Conservation (phyloP, 257 asterid genomes). For the Eustoma russellianum region DNA sequence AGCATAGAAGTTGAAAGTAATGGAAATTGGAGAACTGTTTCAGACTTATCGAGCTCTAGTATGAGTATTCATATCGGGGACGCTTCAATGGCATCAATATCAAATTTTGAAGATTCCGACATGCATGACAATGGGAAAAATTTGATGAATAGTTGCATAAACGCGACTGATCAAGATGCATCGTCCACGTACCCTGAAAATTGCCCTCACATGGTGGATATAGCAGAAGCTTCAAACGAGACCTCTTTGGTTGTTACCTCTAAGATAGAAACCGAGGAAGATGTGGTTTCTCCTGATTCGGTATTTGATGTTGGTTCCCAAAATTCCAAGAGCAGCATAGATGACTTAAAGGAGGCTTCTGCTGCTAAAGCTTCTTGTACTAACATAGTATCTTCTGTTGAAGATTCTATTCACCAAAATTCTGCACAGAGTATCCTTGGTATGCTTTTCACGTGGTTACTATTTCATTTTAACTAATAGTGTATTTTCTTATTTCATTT, state of each 20-base stretch:
- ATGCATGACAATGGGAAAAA: conserved; percentile 28
- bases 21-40: conserved; percentile 21
- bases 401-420: conserved; percentile 32
- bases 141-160: conserved; percentile 19
- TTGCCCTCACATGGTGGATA: conserved; percentile 34
- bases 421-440: conserved; percentile 33
- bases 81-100: conserved; percentile 18
- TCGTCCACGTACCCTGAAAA: conserved; percentile 24
- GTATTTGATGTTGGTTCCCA: conserved; percentile 52
- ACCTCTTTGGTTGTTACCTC: conserved; percentile 45
- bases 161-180: conserved; percentile 13
- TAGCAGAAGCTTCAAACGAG: conserved; percentile 29
- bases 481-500: too few species aligned
- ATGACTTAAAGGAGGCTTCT: conserved; percentile 40
- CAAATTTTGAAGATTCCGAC: conserved; percentile 35
- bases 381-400: conserved; percentile 13
- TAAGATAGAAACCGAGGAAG: conserved; percentile 47
- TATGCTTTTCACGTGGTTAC: conserved; percentile 25
- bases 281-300: conserved; percentile 36
- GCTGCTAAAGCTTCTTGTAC: conserved; percentile 19
- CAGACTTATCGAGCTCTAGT: conserved; percentile 31
- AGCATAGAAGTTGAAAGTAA: conserved; percentile 42
- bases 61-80: conserved; percentile 27
- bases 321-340: conserved; percentile 37
- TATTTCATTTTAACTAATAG: too few species aligned